phyloP scores from a whole-genome alignment of 2,329 filamentous ascomycete genomes.

The Paraphoma chrysanthemicola region DNA sequence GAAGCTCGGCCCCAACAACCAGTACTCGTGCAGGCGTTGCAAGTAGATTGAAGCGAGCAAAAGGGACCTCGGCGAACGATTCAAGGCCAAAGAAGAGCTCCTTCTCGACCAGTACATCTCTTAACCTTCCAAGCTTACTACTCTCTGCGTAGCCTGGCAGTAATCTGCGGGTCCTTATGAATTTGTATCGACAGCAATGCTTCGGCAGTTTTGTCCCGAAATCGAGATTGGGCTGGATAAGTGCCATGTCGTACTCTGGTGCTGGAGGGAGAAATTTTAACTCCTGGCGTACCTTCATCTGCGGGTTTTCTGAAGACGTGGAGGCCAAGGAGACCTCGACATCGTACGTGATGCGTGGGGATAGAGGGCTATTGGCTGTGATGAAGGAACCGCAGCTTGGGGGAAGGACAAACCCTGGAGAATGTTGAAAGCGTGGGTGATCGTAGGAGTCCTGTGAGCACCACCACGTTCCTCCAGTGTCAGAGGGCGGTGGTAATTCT shows the following conservation, averaged over 20 bases:
- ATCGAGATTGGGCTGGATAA: constrained; percentile 22
- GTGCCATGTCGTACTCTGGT: constrained; percentile 21
- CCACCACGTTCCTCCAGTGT: constrained; percentile 11
- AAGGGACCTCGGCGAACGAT: constrained; percentile 26
- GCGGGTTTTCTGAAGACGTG: constrained; percentile 1
- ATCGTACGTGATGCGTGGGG: constrained; percentile 23
- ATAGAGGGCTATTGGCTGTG: background rate
- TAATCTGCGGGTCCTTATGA: constrained; percentile 31
- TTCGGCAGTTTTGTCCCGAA: constrained; percentile 21
- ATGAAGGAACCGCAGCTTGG: constrained; percentile 17
- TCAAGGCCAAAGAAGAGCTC: constrained; percentile 29
- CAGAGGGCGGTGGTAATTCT: constrained; percentile 18
- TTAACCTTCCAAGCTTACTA: constrained; percentile 27
- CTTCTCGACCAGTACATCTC: constrained; percentile 27
- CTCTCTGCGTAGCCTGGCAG: constrained; percentile 23
- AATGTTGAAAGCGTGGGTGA: constrained; percentile 33
- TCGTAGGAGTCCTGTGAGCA: constrained; percentile 24
- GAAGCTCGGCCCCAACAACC: constrained; percentile 20
- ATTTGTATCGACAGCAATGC: constrained; percentile 24
- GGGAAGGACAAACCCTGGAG: constrained; percentile 26
- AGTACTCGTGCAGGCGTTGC: constrained; percentile 29
- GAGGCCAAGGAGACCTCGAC: constrained; percentile 21
- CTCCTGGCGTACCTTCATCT: constrained; percentile 1
- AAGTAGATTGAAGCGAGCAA: constrained; percentile 29
- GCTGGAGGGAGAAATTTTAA: constrained; percentile 11